A percentile compares a stretch with the other conserved stretches of the same genome.
Conservation (phyloP, 2,329 filamentous ascomycete species). For the Cordyceps pruinosa region DNA sequence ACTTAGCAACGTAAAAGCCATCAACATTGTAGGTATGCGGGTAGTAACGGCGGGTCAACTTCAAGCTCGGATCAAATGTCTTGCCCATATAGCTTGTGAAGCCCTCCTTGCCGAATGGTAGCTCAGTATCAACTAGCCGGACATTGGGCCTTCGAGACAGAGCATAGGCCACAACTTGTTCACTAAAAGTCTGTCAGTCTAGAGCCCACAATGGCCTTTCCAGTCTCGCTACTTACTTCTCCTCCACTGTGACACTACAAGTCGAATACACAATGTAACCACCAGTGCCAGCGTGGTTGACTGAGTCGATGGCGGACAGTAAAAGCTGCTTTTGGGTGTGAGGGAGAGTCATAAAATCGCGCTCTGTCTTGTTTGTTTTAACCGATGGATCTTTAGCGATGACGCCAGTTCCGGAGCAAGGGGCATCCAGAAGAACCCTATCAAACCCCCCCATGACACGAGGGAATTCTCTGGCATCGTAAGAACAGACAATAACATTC, state of each 20-base stretch:
- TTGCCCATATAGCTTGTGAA: slow-evolving; percentile 90
- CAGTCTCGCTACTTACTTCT: slow-evolving; percentile 39
- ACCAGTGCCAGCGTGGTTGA: slow-evolving; percentile 83
- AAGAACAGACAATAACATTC: slow-evolving; percentile 92
- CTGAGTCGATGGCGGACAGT: slow-evolving; percentile 87
- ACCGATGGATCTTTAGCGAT: slow-evolving; percentile 95
- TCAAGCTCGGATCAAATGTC: slow-evolving; percentile 79
- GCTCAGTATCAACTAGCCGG: slow-evolving; percentile 81
- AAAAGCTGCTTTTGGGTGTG: slow-evolving; percentile 94
- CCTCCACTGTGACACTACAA: slow-evolving; percentile 88
- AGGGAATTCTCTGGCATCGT: slow-evolving; percentile 90
- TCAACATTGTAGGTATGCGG: slow-evolving; percentile 92
- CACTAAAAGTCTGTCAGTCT: slow-evolving; percentile 44
- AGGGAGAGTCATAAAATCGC: slow-evolving; percentile 87
- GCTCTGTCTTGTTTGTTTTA: slow-evolving; percentile 97
- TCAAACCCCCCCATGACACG: slow-evolving; percentile 94
- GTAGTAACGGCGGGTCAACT: slow-evolving; percentile 78
- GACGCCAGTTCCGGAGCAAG: slow-evolving; percentile 93
- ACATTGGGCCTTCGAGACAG: slow-evolving; percentile 89
- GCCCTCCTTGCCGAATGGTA: slow-evolving; percentile 85
- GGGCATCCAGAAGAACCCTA: slow-evolving; percentile 85
- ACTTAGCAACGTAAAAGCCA: slow-evolving; percentile 96
- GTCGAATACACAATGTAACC: slow-evolving; percentile 97
- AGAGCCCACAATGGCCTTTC: background rate
- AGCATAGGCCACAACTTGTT: slow-evolving; percentile 89